Evolutionary conservation across 257 asterid genomes (phyloP).

Genomic region (Fraxinus pennsylvanica): DNA sequence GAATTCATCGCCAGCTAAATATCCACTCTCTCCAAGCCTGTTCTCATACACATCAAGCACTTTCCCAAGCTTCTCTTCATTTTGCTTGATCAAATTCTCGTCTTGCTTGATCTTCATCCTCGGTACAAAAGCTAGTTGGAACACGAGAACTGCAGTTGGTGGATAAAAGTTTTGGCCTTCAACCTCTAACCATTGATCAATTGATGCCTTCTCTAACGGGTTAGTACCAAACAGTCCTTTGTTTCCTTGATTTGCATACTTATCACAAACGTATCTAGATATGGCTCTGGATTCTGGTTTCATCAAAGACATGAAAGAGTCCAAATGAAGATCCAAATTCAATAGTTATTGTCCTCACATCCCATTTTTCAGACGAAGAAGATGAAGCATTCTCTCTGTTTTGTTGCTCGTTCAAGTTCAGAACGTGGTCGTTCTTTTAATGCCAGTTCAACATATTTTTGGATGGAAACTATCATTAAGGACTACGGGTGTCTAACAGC

Average conservation of each 20-base stretch:
- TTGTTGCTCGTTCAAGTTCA: background rate
- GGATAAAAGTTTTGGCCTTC: slow-evolving; percentile 76
- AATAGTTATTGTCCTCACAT: background rate
- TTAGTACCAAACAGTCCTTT: slow-evolving; percentile 54
- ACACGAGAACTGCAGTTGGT: slow-evolving; percentile 60
- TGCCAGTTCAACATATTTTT: too few relatives aligned
- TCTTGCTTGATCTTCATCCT: slow-evolving; percentile 74
- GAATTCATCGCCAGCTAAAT: slow-evolving; percentile 78
- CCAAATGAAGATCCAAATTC: slow-evolving; percentile 2
- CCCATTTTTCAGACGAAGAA: background rate
- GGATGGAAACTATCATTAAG: too few relatives aligned
- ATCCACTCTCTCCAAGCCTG: slow-evolving; percentile 69
- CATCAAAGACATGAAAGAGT: slow-evolving; percentile 12
- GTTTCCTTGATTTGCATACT: slow-evolving; percentile 64
- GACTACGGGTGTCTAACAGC: too few relatives aligned
- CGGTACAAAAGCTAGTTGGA: slow-evolving; percentile 75
- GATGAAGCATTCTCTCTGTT: too few relatives aligned
- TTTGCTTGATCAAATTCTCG: slow-evolving; percentile 60
- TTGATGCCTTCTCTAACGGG: slow-evolving; percentile 70
- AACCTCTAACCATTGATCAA: slow-evolving; percentile 81
- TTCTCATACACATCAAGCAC: slow-evolving; percentile 82
- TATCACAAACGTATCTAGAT: slow-evolving; percentile 66
- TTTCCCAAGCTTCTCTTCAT: slow-evolving; percentile 63
- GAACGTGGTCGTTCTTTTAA: background rate
- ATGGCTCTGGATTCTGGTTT: slow-evolving; percentile 69